These are phyloP conservation scores for Zygoascus biomembranicola DNA, from an alignment of 805 yeast genomes.

Conservation along the genomic window DNA sequence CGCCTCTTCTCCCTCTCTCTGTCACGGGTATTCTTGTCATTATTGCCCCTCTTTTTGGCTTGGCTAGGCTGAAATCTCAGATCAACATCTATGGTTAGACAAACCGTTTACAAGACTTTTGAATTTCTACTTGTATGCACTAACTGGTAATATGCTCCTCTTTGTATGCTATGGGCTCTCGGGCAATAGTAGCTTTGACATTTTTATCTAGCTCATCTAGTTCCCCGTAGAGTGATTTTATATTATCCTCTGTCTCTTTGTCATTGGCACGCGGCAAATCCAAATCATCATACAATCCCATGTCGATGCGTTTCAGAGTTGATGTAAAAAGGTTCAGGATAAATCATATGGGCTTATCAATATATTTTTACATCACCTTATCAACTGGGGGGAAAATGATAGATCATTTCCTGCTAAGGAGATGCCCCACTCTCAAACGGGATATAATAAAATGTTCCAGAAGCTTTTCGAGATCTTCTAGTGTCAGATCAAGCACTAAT, in stretches of 20 bases:
- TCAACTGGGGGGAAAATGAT: too few relatives aligned
- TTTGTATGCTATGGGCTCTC: background rate
- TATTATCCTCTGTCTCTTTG: background rate
- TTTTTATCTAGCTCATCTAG: background rate
- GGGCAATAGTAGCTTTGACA: background rate
- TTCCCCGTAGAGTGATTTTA: background rate
- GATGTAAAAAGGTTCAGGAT: too few relatives aligned
- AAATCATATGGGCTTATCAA: too few relatives aligned
- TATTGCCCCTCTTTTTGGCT: background rate
- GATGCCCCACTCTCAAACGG: too few relatives aligned
- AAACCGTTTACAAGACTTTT: background rate
- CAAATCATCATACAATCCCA: background rate
- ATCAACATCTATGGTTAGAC: background rate
- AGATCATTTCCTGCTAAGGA: too few relatives aligned
- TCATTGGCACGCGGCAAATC: background rate
- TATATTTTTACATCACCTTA: too few relatives aligned
- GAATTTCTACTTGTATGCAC: background rate
- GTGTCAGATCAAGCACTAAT: too few relatives aligned
- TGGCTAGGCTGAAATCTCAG: background rate
- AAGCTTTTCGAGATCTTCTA: too few relatives aligned
- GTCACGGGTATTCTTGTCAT: background rate
- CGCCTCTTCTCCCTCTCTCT: background rate
- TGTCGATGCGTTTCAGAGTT: background rate
- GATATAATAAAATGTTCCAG: too few relatives aligned
- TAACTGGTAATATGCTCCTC: background rate